phyloP scores from a whole-genome alignment of 805 yeast genomes.

The Cyberlindnera maclurae region DNA sequence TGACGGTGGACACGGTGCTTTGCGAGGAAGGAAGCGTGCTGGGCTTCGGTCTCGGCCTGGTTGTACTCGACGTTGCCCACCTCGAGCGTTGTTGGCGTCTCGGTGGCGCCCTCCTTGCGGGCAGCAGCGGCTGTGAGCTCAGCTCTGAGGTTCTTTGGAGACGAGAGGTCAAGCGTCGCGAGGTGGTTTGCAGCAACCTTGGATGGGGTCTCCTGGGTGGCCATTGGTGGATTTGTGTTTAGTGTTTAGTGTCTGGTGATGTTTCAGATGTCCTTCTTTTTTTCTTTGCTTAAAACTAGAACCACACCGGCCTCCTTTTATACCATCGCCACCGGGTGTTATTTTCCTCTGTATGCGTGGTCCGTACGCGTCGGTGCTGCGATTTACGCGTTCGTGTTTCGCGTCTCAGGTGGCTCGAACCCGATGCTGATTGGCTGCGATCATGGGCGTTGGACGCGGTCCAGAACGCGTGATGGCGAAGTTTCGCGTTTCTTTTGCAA shows the following conservation, averaged over 20 bases:
- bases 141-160: constrained; percentile 37
- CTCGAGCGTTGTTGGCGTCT: constrained; percentile 12
- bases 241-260: not conserved
- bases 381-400: not conserved
- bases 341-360: not conserved
- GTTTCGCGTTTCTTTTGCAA: too few relatives aligned
- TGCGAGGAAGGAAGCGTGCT: constrained; percentile 49
- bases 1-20: constrained; percentile 69
- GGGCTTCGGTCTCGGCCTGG: constrained; percentile 19
- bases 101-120: constrained; percentile 23
- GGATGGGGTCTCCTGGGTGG: constrained; percentile 64
- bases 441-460: too few relatives aligned
- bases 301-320: not conserved
- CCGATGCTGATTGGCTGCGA: not conserved
- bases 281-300: not conserved
- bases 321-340: not conserved
- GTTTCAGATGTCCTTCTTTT: too few relatives aligned
- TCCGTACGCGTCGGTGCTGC: not conserved
- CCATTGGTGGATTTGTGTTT: constrained; percentile 13
- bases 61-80: constrained; percentile 17
- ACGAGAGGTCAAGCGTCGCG: constrained; percentile 41
- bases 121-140: constrained; percentile 36
- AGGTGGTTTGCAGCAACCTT: constrained; percentile 55
- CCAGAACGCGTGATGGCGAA: too few relatives aligned
- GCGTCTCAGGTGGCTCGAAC: not conserved